Base-by-base conservation (phyloP, 2,329 filamentous ascomycete species). In the Claviceps pazoutovae region DNA sequence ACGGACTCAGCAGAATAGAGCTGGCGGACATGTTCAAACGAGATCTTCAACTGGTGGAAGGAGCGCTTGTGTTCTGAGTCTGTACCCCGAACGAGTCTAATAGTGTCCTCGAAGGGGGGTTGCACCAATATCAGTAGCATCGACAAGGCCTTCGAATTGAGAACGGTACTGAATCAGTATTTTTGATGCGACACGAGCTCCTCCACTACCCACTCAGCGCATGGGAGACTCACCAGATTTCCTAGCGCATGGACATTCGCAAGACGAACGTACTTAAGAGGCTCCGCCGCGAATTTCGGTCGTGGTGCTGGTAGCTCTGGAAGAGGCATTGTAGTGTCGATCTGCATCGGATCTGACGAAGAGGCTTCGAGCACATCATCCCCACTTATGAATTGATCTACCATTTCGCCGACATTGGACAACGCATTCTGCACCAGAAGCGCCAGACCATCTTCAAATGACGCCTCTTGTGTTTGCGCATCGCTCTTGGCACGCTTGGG, bases 361-460 rank as follows among this genome's bases (percentile, higher is more conserved):
- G 61, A 55, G 47, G 58, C 19, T 3, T 50, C 58, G 48, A 54
- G 55, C 30, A 57, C 54, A 41, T 61, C 59, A 44, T 56, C 44
- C 7, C 51, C 54, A 17, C 58, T 55, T 46, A 54, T 61, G 53
- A 69, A 66, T 37, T 65, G 62, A 38, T 57, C 60, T 26, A 69
- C 65, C 45, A 70, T 59, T 48, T 70, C 65, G 54, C 60, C 64
- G 4, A 70, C 66, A 54, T 68, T 68, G 50, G 64, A 67, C 23
- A 71, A 60, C 48, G 68, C 68, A 61, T 69, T 69, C 54, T 68
- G 66, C 7, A 71, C 67, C 8, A 71, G 61, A 17, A 68, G 60
- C 30, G 64, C 66, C 44, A 69, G 60, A 1, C 62, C 65, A 51
- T 67, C 64, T 48, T 69, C 67, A 9, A 68, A 57, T 21, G 61